Percentiles rank a stretch among this genome's conserved stretches.
These are phyloP conservation scores for Rhizophlyctis rosea DNA, from an alignment of 192 early-diverging fungal species.

Conservation along the genomic window DNA sequence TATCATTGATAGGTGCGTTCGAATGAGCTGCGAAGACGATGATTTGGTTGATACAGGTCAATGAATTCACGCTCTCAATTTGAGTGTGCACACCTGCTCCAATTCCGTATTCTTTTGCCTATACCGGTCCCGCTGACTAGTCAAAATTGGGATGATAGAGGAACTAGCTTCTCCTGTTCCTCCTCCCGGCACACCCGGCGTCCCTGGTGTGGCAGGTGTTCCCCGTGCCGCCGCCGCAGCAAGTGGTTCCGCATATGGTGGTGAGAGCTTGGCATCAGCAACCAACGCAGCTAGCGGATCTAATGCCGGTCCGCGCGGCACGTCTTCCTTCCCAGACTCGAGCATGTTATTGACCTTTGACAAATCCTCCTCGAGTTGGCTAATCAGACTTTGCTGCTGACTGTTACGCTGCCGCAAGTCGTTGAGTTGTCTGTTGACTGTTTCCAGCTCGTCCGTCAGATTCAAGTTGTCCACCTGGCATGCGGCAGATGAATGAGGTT, in stretches of 20 bases:
- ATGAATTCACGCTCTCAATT: not conserved
- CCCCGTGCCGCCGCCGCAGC: not conserved
- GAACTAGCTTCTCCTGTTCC: no score
- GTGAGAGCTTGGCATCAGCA: no score
- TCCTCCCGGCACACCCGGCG: no score
- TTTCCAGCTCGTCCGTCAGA: not conserved
- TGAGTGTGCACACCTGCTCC: conserved; percentile 53
- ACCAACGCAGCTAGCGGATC: no score
- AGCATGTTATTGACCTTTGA: conserved; percentile 32
- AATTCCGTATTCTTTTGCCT: conserved; percentile 82
- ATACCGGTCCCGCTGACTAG: conserved; percentile 86
- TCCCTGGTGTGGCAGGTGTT: no score
- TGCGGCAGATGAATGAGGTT: conserved; percentile 11
- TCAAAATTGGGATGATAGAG: conserved; percentile 83
- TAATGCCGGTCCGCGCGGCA: no score
- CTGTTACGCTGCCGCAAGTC: conserved; percentile 49
- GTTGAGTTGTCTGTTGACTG: conserved; percentile 20
- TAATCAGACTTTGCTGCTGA: conserved; percentile 54
- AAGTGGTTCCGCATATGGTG: not conserved
- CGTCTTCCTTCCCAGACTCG: not conserved
- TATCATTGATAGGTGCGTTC: conserved; percentile 42
- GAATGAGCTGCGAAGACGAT: conserved; percentile 34
- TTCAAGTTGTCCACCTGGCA: not conserved
- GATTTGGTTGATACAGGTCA: conserved; percentile 4
- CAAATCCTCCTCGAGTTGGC: conserved; percentile 49